Conservation (phyloP, 1,139 yeast genomes). For the Candida dubliniensis region DNA sequence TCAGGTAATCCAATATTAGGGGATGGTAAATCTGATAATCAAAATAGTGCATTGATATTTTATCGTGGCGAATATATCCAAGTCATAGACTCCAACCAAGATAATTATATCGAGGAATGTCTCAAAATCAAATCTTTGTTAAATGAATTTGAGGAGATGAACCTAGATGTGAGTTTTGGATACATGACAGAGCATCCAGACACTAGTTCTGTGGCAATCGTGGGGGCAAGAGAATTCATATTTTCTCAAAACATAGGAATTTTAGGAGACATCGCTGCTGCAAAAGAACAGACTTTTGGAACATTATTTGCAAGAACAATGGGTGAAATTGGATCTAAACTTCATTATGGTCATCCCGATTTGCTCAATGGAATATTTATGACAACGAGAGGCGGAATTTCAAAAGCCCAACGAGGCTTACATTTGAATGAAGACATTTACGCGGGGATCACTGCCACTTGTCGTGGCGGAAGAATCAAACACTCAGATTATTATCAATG, state of each 20-base stretch:
- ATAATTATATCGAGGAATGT: constrained; percentile 83
- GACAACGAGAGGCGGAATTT: constrained; percentile 89
- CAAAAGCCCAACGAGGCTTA: constrained; percentile 84
- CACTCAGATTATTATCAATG: constrained; percentile 89
- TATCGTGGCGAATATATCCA: constrained; percentile 87
- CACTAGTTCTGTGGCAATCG: constrained; percentile 66
- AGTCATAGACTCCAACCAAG: constrained; percentile 87
- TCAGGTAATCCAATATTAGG: constrained; percentile 90
- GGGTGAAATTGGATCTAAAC: constrained; percentile 82
- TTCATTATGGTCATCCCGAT: constrained; percentile 93
- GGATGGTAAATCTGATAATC: constrained; percentile 89
- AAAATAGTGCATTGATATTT: constrained; percentile 73
- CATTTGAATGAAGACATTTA: constrained; percentile 89
- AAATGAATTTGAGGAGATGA: constrained; percentile 74
- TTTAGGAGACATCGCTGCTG: constrained; percentile 89
- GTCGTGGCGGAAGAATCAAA: constrained; percentile 83
- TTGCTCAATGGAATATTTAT: constrained; percentile 79
- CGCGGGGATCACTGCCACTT: constrained; percentile 83
- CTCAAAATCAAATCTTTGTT: constrained; percentile 74
- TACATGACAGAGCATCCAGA: constrained; percentile 26
- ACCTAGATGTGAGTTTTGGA: constrained; percentile 34
- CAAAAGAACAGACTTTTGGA: constrained; percentile 91
- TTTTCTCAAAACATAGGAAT: constrained; percentile 86
- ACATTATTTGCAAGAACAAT: constrained; percentile 84
- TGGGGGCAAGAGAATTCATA: constrained; percentile 87